Evolutionary conservation across 495 filamentous ascomycete genomes (phyloP), one percentile per base, ranked within the genome.

Genomic region (Aspergillus bridgeri): DNA sequence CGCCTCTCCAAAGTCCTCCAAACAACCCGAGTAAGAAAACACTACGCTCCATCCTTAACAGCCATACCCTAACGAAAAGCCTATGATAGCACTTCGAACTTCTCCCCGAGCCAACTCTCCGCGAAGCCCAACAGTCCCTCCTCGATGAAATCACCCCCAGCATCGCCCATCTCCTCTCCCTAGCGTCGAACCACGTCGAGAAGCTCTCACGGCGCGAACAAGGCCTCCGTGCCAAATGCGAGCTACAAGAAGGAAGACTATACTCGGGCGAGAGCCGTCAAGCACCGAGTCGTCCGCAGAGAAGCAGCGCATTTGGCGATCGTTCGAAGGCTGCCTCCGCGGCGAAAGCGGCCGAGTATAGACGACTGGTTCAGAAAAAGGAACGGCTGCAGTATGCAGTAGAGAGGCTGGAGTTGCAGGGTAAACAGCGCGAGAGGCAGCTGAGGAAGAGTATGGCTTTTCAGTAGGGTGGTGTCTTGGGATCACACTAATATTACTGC

Each of bases 391-490:
- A 85, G 59, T 91, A 90, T 79, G 89, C 86, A 38, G 85, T 92
- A 44, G 87, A 89, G 65, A 78, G 88, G 53, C 65, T 92, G 69
- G 78, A 81, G 65, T 65, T 92, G 69, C 88, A 92, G 72, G 78
- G 74, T 55, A 78, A 68, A 51, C 82, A 89, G 75, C 72, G 80
- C 69, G 82, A 91, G 74, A 79, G 89, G 60, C 88, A 92, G 68
- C 69, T 92, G 75, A 81, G 89, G 72, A 90, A 87, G 86, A 91
- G 88, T 68, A 87, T 92, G 84, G 87, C 78, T 51, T 74, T 77
- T 42, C 64, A 75, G 60, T 78, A 65, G 72, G 38, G 13, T 13
- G 20, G 19, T 25, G 38, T 5, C 51, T 43, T 23, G 19, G 52
- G 19, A 20, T 48, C 15, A 18, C 49, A 23, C 43, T 5, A 22